phyloP scores from a whole-genome alignment of 805 yeast genomes.

The Ogataea henricii region DNA sequence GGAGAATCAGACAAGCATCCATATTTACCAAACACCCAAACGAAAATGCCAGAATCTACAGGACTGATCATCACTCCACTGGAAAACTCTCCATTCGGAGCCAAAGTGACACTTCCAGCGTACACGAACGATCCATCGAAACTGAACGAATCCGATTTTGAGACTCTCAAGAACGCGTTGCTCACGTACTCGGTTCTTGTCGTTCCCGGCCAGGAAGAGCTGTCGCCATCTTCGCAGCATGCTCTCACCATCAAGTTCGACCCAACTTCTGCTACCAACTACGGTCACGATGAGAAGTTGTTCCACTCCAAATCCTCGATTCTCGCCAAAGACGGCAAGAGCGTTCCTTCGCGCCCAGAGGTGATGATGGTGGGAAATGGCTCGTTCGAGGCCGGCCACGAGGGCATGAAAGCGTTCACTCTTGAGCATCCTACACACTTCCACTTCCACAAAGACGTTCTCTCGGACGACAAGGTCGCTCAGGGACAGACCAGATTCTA shows the following conservation, averaged over 20 bases:
- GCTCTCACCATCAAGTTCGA: conserved; percentile 76
- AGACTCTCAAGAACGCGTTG: conserved; percentile 60
- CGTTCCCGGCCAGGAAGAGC: conserved; percentile 67
- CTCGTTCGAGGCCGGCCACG: conserved; percentile 46
- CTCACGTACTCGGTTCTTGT: conserved; percentile 71
- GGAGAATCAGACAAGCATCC: too few relatives aligned
- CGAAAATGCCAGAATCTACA: conserved; percentile 25
- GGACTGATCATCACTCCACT: conserved; percentile 48
- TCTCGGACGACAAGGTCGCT: conserved; percentile 64
- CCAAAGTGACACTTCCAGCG: conserved; percentile 61
- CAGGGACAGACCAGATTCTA: conserved; percentile 75
- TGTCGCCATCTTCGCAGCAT: conserved; percentile 76
- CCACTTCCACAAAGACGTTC: conserved; percentile 70
- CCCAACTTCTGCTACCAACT: conserved; percentile 65
- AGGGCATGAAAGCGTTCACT: conserved; percentile 48
- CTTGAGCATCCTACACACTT: conserved; percentile 85
- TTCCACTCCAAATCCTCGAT: conserved; percentile 67
- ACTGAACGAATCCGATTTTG: conserved; percentile 66
- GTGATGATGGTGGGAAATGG: conserved; percentile 92
- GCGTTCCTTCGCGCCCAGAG: conserved; percentile 83
- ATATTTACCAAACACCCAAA: too few relatives aligned
- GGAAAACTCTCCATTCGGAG: conserved; percentile 63
- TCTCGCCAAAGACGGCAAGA: conserved; percentile 75
- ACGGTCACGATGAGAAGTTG: conserved; percentile 81
- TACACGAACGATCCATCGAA: conserved; percentile 75